These are phyloP conservation scores for Globisporangium polare DNA, from an alignment of 352 stramenopile species.

Conservation along the genomic window DNA sequence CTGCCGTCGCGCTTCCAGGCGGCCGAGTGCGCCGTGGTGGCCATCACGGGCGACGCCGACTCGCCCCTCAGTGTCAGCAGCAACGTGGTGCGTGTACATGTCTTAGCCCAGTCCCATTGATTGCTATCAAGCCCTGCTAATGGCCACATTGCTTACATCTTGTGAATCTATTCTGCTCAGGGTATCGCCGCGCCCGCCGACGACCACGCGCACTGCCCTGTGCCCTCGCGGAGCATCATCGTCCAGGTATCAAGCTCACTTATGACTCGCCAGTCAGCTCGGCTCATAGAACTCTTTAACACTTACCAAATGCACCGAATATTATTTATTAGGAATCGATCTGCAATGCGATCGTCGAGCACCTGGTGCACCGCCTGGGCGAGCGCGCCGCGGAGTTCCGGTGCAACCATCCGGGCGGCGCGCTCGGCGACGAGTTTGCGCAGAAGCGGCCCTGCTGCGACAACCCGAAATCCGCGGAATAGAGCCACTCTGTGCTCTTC, in stretches of 20 bases:
- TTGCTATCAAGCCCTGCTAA: background rate
- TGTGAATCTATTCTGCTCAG: slow-evolving; percentile 17
- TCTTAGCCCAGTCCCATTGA: background rate
- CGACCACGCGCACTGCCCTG: slow-evolving; percentile 46
- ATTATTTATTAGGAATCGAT: slow-evolving; percentile 81
- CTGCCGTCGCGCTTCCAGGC: slow-evolving; percentile 44
- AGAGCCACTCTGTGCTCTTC: background rate
- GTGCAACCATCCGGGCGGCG: slow-evolving; percentile 65
- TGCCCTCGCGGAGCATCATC: slow-evolving; percentile 76
- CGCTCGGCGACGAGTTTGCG: slow-evolving; percentile 36
- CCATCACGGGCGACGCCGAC: slow-evolving; percentile 40
- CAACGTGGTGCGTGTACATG: slow-evolving; percentile 30
- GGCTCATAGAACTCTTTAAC: no score
- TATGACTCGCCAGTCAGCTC: no score
- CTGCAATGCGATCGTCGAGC: slow-evolving; percentile 70
- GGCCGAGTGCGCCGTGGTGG: slow-evolving; percentile 36
- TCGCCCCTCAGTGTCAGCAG: slow-evolving; percentile 31
- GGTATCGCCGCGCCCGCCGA: slow-evolving; percentile 37
- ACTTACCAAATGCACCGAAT: background rate
- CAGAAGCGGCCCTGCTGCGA: background rate
- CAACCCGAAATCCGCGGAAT: background rate
- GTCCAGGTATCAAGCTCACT: slow-evolving; percentile 39
- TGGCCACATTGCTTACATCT: background rate
- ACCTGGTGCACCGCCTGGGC: slow-evolving; percentile 36
- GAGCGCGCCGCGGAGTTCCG: slow-evolving; percentile 31